phyloP scores from a whole-genome alignment of 148 eudicot species.

The Cornus controversa region DNA sequence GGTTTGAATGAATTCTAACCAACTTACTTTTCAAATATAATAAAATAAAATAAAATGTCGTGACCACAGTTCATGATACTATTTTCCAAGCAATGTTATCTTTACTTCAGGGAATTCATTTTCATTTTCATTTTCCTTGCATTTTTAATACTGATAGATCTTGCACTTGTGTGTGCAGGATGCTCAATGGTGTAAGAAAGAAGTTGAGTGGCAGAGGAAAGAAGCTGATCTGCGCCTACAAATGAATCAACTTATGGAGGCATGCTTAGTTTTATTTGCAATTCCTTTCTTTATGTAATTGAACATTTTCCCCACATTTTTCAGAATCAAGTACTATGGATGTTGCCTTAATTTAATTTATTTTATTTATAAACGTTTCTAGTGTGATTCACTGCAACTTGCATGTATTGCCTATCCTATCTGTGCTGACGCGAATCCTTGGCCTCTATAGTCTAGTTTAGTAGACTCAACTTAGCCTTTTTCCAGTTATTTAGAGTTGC shows the following conservation, averaged over 20 bases:
- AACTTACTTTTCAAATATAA: too few species aligned
- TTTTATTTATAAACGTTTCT: not conserved
- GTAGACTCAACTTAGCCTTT: not conserved
- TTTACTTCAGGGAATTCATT: not conserved
- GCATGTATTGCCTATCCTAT: not conserved
- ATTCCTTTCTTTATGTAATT: not conserved
- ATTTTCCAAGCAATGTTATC: too few species aligned
- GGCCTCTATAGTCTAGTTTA: not conserved
- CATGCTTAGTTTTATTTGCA: slow-evolving; percentile 11
- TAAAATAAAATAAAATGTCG: too few species aligned
- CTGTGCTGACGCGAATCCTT: not conserved
- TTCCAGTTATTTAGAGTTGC: too few species aligned
- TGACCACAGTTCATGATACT: not conserved
- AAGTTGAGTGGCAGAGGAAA: slow-evolving; percentile 47
- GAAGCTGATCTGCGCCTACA: slow-evolving; percentile 53
- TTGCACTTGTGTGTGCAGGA: slow-evolving; percentile 35
- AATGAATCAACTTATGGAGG: slow-evolving; percentile 54
- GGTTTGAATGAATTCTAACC: too few species aligned
- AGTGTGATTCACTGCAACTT: not conserved
- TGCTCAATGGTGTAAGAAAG: slow-evolving; percentile 56
- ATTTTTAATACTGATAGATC: not conserved
- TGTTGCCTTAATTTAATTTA: not conserved
- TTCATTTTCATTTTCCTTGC: not conserved
- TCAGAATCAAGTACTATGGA: not conserved
- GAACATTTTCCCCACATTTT: not conserved